These are phyloP conservation scores for Periconia macrospinosa DNA, from an alignment of 2,329 filamentous ascomycete genomes.

Conservation along the genomic window DNA sequence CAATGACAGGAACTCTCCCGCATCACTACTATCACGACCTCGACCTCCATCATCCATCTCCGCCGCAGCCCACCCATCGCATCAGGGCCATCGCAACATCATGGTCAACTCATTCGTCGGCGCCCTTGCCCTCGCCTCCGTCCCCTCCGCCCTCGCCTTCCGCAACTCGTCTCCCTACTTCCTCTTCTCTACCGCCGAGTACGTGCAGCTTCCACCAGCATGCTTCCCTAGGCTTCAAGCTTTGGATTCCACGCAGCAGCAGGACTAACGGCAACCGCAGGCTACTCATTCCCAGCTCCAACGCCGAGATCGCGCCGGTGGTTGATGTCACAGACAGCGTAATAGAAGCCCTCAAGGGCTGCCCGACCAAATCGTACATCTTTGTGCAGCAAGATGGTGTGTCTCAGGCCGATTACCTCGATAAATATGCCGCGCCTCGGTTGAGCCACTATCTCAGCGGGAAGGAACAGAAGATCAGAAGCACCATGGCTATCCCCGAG, in stretches of 20 bases:
- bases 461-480: conserved; percentile 55
- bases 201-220: conserved; percentile 52
- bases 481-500: conserved; percentile 55
- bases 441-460: conserved; percentile 56
- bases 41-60: conserved; percentile 9
- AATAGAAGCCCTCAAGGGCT: conserved; percentile 58
- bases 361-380: conserved; percentile 76
- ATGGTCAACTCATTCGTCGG: conserved; percentile 51
- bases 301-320: conserved; percentile 46
- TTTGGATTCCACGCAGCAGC: neutral
- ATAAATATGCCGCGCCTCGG: conserved; percentile 55
- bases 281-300: conserved; percentile 26
- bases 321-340: conserved; percentile 48
- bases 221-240: neutral
- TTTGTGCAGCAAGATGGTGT: conserved; percentile 77
- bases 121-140: conserved; percentile 53
- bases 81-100: conserved; percentile 14
- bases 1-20: neutral
- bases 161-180: conserved; percentile 87
- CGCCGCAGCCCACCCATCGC: conserved; percentile 11
- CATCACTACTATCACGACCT: conserved; percentile 12
- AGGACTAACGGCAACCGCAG: conserved; percentile 31
- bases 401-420: conserved; percentile 67
- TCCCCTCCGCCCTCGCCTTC: conserved; percentile 69
- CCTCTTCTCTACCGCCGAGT: conserved; percentile 83